Evolutionary conservation across 2,329 filamentous ascomycete genomes (phyloP).

Genomic region (Cladorrhinum sp.): DNA sequence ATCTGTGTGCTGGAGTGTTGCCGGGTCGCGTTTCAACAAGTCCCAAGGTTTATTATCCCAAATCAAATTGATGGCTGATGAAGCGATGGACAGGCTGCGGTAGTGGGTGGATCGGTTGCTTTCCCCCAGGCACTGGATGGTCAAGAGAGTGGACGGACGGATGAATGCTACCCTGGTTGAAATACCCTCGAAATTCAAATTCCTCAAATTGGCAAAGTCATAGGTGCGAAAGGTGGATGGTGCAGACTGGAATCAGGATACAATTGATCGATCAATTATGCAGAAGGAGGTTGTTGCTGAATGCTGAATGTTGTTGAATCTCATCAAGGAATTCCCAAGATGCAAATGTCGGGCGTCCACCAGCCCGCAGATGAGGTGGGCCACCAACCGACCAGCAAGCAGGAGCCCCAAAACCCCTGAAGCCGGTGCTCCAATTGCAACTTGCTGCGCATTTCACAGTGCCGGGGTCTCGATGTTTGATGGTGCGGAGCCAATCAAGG

Average conservation of each 20-base stretch:
- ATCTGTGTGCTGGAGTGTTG: too few species aligned
- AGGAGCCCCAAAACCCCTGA: not conserved
- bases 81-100: not conserved
- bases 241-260: not conserved
- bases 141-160: not conserved
- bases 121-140: conserved; percentile 13
- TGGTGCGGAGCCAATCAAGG: not conserved
- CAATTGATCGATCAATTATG: conserved; percentile 2
- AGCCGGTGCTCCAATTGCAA: not conserved
- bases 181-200: not conserved
- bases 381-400: not conserved
- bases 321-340: conserved; percentile 2
- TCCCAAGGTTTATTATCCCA: not conserved
- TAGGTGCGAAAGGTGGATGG: conserved; percentile 2
- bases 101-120: not conserved
- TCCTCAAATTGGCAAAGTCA: not conserved
- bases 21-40: not conserved
- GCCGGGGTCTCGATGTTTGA: not conserved
- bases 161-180: conserved; percentile 8
- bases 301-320: not conserved
- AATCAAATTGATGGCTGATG: not conserved
- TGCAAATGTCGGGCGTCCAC: not conserved
- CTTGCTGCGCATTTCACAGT: not conserved
- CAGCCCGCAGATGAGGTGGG: not conserved
- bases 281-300: not conserved